Evolutionary conservation across 208 protist species (phyloP), one percentile per base, ranked within the genome.

Genomic region (Trypanosoma melophagium): DNA sequence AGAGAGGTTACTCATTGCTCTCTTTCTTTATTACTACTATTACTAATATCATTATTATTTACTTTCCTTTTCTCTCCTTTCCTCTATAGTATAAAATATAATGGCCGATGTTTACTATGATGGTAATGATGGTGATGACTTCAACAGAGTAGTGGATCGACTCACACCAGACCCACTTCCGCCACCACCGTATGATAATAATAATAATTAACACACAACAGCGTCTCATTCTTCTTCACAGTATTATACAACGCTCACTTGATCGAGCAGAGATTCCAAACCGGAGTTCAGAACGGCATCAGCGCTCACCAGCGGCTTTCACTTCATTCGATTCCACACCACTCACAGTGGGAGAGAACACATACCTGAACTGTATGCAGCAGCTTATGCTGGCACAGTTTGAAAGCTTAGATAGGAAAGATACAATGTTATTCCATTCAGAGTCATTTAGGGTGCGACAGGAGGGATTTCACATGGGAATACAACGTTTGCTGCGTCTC

Each of bases 311-410:
- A 19, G 8, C 38, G 41, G 13, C 19, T n/a, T 21, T 22, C 21
- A 13, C 17, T 35, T 3, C 16, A 14, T 35, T 12, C 7, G 40
- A 47, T 14, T 60, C 53, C n/a, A 16, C 40, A 8, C 7, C 49
- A 19, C 52, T 35, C n/a, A 2, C 28, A 2, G 21, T 17, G 17
- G 50, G 41, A 28, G 62, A 28, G 41, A 40, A 4, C 3, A 55
- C 42, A 3, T 61, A 69, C 31, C 7, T 69, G 44, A 52, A 52
- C n/a, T 69, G 53, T 31, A 52, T 62, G 55, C 42, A 60, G 35
- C 64, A 69, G 21, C 54, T 69, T 22, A 0, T 69, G 17, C 55
- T 69, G 12, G 64, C 55, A 24, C 64, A 69, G 25, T 69, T 69
- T 44, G 64, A 69, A 55, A 55, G 55, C 21, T 45, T 69, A 25